Percentiles rank a stretch among this genome's conserved stretches.
phyloP scores from a whole-genome alignment of 2,329 filamentous ascomycete species.

The Escovopsis sp. region DNA sequence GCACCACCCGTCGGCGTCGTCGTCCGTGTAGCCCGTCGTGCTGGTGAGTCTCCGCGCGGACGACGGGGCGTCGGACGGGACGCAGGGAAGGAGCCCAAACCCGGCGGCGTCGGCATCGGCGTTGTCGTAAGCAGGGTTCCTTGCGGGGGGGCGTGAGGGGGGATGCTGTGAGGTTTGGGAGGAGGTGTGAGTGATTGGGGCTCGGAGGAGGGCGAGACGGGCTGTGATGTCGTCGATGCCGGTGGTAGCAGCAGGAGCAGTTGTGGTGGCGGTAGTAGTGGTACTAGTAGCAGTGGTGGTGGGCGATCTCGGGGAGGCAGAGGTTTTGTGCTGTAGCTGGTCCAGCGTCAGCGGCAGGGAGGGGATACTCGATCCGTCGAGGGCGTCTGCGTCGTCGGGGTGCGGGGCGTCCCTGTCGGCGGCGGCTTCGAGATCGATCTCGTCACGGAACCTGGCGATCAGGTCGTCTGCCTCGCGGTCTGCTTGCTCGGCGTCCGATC shows the following conservation, averaged over 20 bases:
- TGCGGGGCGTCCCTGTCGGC: too few relatives aligned
- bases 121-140: too few relatives aligned
- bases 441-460: slow-evolving; percentile 31
- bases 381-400: too few relatives aligned
- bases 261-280: slow-evolving; percentile 4
- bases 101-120: too few relatives aligned
- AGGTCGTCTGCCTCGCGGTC: slow-evolving; percentile 26
- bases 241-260: slow-evolving; percentile 7
- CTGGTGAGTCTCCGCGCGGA: slow-evolving; percentile 19
- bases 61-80: slow-evolving; percentile 32
- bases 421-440: slow-evolving; percentile 23
- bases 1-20: slow-evolving; percentile 65
- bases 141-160: too few relatives aligned
- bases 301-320: too few relatives aligned
- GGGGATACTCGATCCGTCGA: slow-evolving; percentile 15
- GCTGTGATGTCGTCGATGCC: slow-evolving; percentile 30
- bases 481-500: slow-evolving; percentile 31
- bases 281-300: slow-evolving; percentile 17
- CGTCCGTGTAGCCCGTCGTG: slow-evolving; percentile 41
- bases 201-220: slow-evolving; percentile 36
- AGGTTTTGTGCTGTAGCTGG: too few relatives aligned
- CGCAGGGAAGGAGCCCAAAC: slow-evolving; percentile 33
- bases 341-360: slow-evolving; percentile 29
- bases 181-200: slow-evolving; percentile 15
- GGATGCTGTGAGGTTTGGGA: too few relatives aligned